Percentiles rank a stretch among this genome's conserved stretches.
phyloP scores from a whole-genome alignment of 495 filamentous ascomycete species.

The Xylaria grammica region DNA sequence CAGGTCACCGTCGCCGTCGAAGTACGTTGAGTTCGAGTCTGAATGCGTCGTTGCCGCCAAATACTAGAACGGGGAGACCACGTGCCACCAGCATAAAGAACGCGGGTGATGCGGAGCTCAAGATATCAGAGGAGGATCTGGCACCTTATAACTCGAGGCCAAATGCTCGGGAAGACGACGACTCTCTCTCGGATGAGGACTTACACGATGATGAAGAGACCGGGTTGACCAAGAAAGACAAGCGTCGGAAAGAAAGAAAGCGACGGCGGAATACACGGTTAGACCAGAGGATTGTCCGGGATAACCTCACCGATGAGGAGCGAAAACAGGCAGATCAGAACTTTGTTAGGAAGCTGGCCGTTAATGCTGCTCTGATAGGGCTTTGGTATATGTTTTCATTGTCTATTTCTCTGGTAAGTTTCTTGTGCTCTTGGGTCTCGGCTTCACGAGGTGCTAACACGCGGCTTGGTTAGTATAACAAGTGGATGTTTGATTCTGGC shows the following conservation, averaged over 20 bases:
- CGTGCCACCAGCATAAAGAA: conserved; percentile 47
- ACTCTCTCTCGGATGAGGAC: conserved; percentile 65
- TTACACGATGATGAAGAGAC: conserved; percentile 90
- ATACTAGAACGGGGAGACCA: conserved; percentile 51
- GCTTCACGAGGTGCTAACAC: conserved; percentile 20
- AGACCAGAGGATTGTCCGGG: conserved; percentile 73
- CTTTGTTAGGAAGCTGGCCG: conserved; percentile 67
- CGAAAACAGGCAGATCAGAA: conserved; percentile 71
- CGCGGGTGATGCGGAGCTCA: conserved; percentile 43
- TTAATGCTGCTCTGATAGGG: conserved; percentile 78
- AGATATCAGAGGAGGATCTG: conserved; percentile 47
- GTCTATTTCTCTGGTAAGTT: conserved; percentile 88
- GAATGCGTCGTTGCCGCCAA: conserved; percentile 48
- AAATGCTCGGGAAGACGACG: conserved; percentile 34
- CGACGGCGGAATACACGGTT: conserved; percentile 69
- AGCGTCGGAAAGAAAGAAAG: conserved; percentile 66
- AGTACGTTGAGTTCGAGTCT: conserved; percentile 57
- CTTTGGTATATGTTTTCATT: conserved; percentile 96
- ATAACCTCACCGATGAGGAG: conserved; percentile 64
- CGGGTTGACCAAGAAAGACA: conserved; percentile 76
- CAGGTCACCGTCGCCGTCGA: conserved; percentile 62
- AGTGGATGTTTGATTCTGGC: conserved; percentile 96
- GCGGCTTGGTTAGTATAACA: conserved; percentile 78
- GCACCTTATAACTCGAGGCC: conserved; percentile 31
- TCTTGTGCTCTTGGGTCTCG: neutral